Evolutionary conservation across 306 rosid genomes (phyloP).

Genomic region (Fagus crenata): DNA sequence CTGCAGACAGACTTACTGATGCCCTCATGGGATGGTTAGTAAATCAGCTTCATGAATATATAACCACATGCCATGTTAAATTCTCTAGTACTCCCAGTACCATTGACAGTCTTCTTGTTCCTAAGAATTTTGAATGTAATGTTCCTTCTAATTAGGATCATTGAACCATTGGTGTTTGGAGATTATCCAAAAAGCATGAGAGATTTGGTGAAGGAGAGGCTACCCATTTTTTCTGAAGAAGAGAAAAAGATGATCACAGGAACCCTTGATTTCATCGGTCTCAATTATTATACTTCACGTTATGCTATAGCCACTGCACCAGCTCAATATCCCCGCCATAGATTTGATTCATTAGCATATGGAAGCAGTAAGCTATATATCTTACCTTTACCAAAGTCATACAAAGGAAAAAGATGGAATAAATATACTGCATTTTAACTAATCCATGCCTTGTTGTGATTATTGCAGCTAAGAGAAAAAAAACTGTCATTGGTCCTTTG

Average conservation of each 20-base stretch:
- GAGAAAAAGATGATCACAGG: conserved; percentile 27
- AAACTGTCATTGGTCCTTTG: no score
- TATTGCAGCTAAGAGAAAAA: no score
- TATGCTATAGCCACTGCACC: conserved; percentile 4
- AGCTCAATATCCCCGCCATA: neutral
- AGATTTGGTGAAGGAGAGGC: conserved; percentile 16
- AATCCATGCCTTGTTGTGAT: neutral
- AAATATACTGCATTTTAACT: no score
- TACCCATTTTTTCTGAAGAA: conserved; percentile 22
- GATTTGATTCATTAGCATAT: no score
- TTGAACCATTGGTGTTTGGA: conserved; percentile 31
- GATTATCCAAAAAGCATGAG: conserved; percentile 34
- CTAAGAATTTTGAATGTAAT: no score
- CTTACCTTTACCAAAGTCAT: no score
- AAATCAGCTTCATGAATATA: no score
- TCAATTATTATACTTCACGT: conserved; percentile 32
- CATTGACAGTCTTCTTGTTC: no score
- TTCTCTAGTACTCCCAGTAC: no score
- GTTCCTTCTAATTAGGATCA: neutral
- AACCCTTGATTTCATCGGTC: conserved; percentile 33
- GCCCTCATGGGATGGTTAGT: neutral
- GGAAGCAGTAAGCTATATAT: no score
- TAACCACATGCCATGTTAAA: no score
- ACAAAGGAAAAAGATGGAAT: no score
- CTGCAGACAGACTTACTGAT: neutral